Evolutionary conservation across 2,329 filamentous ascomycete species (phyloP).

Genomic region (Ophiostoma quercus): DNA sequence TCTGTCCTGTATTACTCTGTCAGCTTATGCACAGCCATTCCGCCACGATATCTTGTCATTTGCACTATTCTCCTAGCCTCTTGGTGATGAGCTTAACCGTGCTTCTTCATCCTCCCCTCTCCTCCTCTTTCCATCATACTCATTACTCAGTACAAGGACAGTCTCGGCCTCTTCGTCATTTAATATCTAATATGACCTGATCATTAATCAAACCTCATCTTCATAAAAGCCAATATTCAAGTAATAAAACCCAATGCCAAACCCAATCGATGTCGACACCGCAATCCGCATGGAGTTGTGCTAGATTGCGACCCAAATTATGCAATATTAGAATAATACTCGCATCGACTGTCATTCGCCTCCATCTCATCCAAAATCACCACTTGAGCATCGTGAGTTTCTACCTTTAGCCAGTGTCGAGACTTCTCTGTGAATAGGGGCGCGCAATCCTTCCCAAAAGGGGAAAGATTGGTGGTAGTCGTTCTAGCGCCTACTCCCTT

Average conservation of each 20-base stretch:
- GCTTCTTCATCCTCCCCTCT: no score
- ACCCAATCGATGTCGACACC: neutral
- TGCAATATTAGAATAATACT: neutral
- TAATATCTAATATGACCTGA: neutral
- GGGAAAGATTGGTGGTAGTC: conserved; percentile 3
- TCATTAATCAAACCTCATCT: neutral
- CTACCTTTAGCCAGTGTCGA: neutral
- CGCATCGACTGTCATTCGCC: neutral
- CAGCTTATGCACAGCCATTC: neutral
- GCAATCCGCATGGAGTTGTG: neutral
- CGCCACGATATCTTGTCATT: neutral
- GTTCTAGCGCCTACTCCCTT: conserved; percentile 4
- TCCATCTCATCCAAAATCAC: neutral
- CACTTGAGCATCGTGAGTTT: neutral
- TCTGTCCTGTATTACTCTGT: neutral
- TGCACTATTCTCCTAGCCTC: conserved; percentile 8
- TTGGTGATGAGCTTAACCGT: neutral
- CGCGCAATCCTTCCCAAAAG: conserved; percentile 21
- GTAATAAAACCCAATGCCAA: neutral
- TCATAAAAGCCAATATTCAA: neutral
- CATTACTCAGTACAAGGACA: neutral
- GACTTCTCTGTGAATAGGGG: conserved; percentile 1
- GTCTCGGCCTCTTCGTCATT: neutral
- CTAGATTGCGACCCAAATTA: neutral
- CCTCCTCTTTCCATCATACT: neutral